Conservation (phyloP, 306 rosid genomes). For the Mimosa bimucronata region DNA sequence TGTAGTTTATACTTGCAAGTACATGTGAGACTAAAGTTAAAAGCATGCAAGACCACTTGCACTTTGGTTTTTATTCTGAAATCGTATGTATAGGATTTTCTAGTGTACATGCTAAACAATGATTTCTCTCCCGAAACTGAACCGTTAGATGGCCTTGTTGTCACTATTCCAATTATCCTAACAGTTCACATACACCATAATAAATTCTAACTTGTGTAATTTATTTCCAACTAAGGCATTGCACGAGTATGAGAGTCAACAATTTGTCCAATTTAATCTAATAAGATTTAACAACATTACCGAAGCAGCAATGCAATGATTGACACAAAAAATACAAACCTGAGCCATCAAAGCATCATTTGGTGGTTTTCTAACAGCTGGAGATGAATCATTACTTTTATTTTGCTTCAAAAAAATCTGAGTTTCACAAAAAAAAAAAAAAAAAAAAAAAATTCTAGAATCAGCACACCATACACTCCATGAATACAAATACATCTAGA, state of each 20-base stretch:
- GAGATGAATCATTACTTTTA: constrained; percentile 53
- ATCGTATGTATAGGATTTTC: background rate
- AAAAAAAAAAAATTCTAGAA: background rate
- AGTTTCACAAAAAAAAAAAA: constrained; percentile 12
- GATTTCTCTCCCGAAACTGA: background rate
- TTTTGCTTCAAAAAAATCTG: constrained; percentile 73
- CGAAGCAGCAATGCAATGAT: constrained; percentile 14
- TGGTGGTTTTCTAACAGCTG: constrained; percentile 65
- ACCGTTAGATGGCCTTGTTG: background rate
- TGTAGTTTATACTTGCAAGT: background rate
- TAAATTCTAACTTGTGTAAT: no score
- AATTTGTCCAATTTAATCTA: background rate
- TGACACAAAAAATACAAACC: constrained; percentile 54
- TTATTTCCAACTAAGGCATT: background rate
- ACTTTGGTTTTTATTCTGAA: background rate
- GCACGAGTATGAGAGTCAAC: constrained; percentile 19
- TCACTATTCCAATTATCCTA: background rate
- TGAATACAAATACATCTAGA: constrained; percentile 21
- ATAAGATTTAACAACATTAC: background rate
- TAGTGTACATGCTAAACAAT: background rate
- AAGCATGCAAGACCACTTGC: background rate
- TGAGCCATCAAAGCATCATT: constrained; percentile 78
- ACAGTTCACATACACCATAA: background rate
- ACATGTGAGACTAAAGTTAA: background rate
- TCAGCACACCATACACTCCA: constrained; percentile 16